Base-by-base conservation (phyloP, 1,284 basidiomycete species). In the Sanguinoderma infundibulare region DNA sequence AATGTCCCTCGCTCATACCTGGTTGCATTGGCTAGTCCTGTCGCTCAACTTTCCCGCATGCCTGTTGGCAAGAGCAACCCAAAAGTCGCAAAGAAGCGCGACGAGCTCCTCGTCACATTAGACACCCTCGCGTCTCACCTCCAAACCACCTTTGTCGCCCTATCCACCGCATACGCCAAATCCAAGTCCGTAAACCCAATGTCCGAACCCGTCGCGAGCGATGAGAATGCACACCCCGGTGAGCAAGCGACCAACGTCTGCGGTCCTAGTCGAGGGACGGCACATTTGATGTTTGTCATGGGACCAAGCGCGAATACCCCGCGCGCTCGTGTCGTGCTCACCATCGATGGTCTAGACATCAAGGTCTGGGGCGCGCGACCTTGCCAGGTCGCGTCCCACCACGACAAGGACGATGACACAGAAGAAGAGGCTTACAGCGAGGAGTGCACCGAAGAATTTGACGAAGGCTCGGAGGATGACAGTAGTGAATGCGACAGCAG, bases 41-140 rank as follows among this genome's bases (percentile, higher is more conserved):
- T 91, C 5, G 70, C 78, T 12, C 90, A 90, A 67, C 75, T 91
- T 1, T 74, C 77, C 17, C 83, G 81, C 54, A 79, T 90, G 70
- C 79, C 84, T 0, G 67, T 62, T 9, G 64, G 59, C 0, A 68
- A 74, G 39, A 67, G 78, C 0, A 81, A 78, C 50, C 67, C 82
- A 2, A 79, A 82, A 10, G 79, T 83, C 15, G 72, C 78, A 6
- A 91, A 85, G 74, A 84, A 85, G 64, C 82, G 86, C 10, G 74
- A 75, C 5, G 87, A 90, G 30, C 73, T 92, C 1, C 70, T 91
- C 6, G 74, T 79, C 2, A 83, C 89, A 2, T 87, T 86, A 57
- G 90, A 92, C 68, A 85, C 82, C 0, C 81, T 92, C n/a, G 77
- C 84, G 0, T 91, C 87, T 1, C 90, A 92, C 72, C 77, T 92